A percentile compares a stretch with the other conserved stretches of the same genome.
phyloP scores from a whole-genome alignment of 495 filamentous ascomycete genomes.

The Neurospora intermedia region DNA sequence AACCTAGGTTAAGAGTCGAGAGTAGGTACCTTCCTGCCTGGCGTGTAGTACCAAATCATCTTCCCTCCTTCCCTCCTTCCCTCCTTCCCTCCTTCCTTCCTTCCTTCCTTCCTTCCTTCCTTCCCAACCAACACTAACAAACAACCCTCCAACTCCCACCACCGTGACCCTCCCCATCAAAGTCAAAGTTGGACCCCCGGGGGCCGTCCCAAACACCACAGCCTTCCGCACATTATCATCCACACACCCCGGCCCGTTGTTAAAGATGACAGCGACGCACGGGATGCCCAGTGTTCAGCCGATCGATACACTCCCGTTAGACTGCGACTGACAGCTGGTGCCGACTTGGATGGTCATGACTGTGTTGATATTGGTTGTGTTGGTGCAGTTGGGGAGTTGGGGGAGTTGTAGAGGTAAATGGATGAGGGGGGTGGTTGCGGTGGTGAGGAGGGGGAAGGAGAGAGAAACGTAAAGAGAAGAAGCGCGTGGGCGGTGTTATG shows the following conservation, averaged over 20 bases:
- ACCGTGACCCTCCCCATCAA: too few species aligned
- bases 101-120: background rate
- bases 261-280: background rate
- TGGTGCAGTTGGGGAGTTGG: background rate
- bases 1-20: too few species aligned
- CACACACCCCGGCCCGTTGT: background rate
- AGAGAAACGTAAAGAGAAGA: background rate
- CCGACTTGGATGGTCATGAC: background rate
- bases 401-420: background rate
- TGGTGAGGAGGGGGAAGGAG: background rate
- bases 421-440: background rate
- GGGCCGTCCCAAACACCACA: too few species aligned
- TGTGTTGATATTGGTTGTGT: background rate
- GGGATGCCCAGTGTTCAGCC: background rate
- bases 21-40: too few species aligned
- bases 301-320: background rate
- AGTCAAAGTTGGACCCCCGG: too few species aligned
- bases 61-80: background rate
- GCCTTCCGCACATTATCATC: background rate
- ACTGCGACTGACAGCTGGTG: background rate
- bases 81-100: background rate
- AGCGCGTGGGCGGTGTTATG: background rate
- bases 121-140: background rate
- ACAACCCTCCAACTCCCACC: background rate
- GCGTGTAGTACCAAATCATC: too few species aligned